phyloP scores from a whole-genome alignment of 1,284 basidiomycete genomes.

The Apiotrichum domesticum region DNA sequence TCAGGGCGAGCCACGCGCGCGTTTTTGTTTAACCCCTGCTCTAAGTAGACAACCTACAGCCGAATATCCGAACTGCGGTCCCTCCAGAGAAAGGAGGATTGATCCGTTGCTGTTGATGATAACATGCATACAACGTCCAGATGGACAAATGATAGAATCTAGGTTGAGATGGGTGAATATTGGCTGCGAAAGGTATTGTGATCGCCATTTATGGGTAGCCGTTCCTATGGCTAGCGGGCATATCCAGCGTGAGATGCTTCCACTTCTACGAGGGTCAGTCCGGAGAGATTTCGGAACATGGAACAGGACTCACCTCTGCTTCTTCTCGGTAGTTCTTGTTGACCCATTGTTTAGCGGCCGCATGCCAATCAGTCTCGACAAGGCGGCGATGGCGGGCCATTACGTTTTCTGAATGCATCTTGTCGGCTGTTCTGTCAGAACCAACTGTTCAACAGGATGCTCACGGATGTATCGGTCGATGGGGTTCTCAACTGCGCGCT shows the following conservation, averaged over 20 bases:
- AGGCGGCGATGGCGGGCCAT: slow-evolving; percentile 13
- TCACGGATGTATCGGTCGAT: slow-evolving; percentile 34
- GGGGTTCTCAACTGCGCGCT: slow-evolving; percentile 22
- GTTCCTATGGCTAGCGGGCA: too few species aligned
- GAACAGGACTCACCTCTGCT: neutral
- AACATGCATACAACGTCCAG: too few species aligned
- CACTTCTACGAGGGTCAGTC: neutral
- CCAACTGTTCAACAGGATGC: neutral
- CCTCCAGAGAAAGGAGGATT: too few species aligned
- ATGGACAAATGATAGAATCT: neutral
- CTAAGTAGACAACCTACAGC: too few species aligned
- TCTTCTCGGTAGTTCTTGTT: neutral
- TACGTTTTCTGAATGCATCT: slow-evolving; percentile 14
- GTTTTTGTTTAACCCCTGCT: too few species aligned
- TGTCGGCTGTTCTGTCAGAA: slow-evolving; percentile 8
- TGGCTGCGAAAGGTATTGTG: too few species aligned
- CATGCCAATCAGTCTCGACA: slow-evolving; percentile 22
- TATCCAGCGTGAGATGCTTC: neutral
- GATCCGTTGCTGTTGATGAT: too few species aligned
- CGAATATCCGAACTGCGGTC: too few species aligned
- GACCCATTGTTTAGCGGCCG: slow-evolving; percentile 5
- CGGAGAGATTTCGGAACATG: neutral
- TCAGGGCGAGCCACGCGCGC: too few species aligned
- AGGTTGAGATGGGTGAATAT: too few species aligned
- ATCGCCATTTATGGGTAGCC: too few species aligned